Evolutionary conservation across 352 stramenopile species (phyloP), one percentile per base, ranked within the genome.

Genomic region (Globisporangium solare): DNA sequence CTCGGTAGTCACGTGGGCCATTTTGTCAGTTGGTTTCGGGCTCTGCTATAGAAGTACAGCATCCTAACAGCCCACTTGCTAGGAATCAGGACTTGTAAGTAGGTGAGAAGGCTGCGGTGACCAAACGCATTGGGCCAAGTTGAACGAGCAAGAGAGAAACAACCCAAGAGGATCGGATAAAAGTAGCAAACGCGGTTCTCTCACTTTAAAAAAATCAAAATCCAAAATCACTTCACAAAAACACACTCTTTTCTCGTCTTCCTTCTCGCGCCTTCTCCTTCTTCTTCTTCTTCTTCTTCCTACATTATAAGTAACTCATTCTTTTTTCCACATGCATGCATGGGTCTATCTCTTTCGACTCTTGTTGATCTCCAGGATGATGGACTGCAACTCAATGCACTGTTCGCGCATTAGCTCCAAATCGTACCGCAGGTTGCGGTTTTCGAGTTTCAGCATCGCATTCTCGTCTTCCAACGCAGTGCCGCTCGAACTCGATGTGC

Each of bases 301-400:
- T 43, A 43, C 39, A 51, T 51, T 18, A n/a, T 21, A 51, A 49
- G 20, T 46, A 55, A 35, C 52, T 58, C 24, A 51, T 18, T 51
- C 52, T 60, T 10, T 37, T 22, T 40, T 35, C 24, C 22, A 43
- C 11, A 31, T 20, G n/a, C 20, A 17, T 31, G 21, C 15, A 12
- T 8, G 39, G 39, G 39, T 62, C 63, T 84, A 93, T 67, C 83
- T 77, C 74, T 93, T 93, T 51, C 83, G 79, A 61, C 83, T 92
- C 70, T 89, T 90, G 79, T 94, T 92, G 68, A 94, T 94, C 76
- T 94, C 83, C 45, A 94, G 74, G 54, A 94, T 94, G 64, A 94
- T 94, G 51, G 83, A 76, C 51, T 94, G 83, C 50, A 94, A 58
- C 58, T 94, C 83, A 49, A 94, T 92, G 61, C 83, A 94, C 70